Evolutionary conservation across 768 basidiomycete species (phyloP).

Genomic region (Russula virescens): DNA sequence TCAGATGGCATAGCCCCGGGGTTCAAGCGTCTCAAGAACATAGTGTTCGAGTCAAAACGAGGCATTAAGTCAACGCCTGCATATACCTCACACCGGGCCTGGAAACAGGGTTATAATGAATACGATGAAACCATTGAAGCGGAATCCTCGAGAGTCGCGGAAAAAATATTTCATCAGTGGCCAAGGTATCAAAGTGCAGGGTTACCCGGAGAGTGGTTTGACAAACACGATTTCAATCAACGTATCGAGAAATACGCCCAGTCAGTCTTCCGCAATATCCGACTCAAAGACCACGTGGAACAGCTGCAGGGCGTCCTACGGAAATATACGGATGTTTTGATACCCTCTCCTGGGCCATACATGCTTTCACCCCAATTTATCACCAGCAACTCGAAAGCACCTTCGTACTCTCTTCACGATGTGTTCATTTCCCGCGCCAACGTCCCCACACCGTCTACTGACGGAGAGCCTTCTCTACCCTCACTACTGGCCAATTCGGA

Average conservation of each 20-base stretch:
- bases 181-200: background rate
- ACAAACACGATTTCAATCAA: background rate
- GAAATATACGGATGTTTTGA: background rate
- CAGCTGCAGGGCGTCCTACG: background rate
- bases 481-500: background rate
- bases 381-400: background rate
- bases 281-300: background rate
- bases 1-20: background rate
- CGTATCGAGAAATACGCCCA: background rate
- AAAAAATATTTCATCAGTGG: background rate
- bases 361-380: background rate
- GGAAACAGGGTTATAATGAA: background rate
- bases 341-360: background rate
- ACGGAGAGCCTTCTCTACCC: background rate
- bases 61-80: background rate
- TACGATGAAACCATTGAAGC: background rate
- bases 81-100: too few species aligned
- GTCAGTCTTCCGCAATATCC: constrained; percentile 3
- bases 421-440: background rate
- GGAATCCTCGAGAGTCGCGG: background rate
- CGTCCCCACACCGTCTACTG: background rate
- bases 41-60: background rate
- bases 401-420: background rate
- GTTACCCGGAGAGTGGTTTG: background rate
- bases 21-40: background rate